phyloP scores from a whole-genome alignment of 2,329 filamentous ascomycete species.

The Exophiala viscosa region DNA sequence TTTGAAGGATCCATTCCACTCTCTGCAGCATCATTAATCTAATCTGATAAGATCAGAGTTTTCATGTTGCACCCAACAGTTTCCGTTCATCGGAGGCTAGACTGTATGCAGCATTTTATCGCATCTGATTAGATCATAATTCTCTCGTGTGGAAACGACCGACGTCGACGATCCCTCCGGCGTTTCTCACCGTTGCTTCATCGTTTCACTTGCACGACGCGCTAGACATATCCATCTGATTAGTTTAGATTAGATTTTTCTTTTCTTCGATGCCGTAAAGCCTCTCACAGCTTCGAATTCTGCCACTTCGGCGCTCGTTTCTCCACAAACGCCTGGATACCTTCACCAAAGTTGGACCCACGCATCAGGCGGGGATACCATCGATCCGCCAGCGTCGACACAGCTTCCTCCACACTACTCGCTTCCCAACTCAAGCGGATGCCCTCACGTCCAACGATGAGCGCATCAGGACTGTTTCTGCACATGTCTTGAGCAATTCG shows the following conservation, averaged over 20 bases:
- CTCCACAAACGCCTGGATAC: slow-evolving; percentile 70
- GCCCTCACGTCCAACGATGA: slow-evolving; percentile 68
- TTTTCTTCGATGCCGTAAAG: neutral
- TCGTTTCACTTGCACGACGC: neutral
- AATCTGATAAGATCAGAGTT: slow-evolving; percentile 9
- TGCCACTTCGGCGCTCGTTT: slow-evolving; percentile 67
- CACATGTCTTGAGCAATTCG: slow-evolving; percentile 59
- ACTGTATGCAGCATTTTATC: neutral
- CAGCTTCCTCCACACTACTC: slow-evolving; percentile 62
- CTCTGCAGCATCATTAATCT: neutral
- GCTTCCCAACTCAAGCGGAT: slow-evolving; percentile 69
- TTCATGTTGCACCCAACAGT: neutral
- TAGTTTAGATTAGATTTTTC: slow-evolving; percentile 6
- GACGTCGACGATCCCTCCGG: neutral
- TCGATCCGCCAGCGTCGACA: slow-evolving; percentile 62
- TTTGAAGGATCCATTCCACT: neutral
- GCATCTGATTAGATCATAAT: slow-evolving; percentile 7
- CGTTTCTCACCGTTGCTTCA: neutral
- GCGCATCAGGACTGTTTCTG: slow-evolving; percentile 67
- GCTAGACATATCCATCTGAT: slow-evolving; percentile 1
- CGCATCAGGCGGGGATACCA: slow-evolving; percentile 12
- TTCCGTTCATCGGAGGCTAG: too few species aligned
- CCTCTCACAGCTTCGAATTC: slow-evolving; percentile 38
- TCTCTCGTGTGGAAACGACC: neutral
- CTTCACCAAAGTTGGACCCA: slow-evolving; percentile 68